Base-by-base conservation (phyloP, 2,329 filamentous ascomycete species). In the Pestalotiopsis sp. region DNA sequence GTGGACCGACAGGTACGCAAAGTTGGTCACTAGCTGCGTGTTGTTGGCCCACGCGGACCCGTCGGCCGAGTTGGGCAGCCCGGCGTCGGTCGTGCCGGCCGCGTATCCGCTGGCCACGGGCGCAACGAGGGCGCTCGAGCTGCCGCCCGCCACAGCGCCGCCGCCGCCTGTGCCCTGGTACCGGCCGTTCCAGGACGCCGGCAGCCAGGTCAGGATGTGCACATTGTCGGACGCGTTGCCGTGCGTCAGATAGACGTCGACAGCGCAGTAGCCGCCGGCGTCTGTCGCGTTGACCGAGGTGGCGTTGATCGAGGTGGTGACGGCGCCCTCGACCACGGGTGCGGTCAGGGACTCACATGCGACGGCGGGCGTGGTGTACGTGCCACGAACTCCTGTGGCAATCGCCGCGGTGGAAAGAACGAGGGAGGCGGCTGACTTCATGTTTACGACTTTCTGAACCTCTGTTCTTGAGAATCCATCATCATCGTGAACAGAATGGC, bases 131-230 rank as follows among this genome's bases (percentile, higher is more conserved):
- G 72, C 68, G 11, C 68, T 72, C 12, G 67, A 65, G 52, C 70
- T 72, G 57, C 66, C 66, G 17, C 77, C 77, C 0, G 78, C 74
- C 3, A 68, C 68, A 41, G 65, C 78, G 2, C 77, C 78, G 3
- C 74, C 75, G 6, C 79, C 79, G 1, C 78, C 78, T n/a, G 77
- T 64, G 11, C 71, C 77, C 38, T 77, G 71, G 4, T 79, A 70
- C 6, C 78, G 72, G 0, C 71, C 72, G 61, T 80, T 80, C 76
- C 77, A 80, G 9, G 45, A 17, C 13, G 49, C 36, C 5, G 66
- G 66, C 14, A 67, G 58, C 23, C 38, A 67, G 3, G 58, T 63
- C 3, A 49, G 11, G 23, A 67, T 63, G 38, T 17, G 27, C 14
- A 67, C 58, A 27, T 62, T 62, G 36, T 67, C 66, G 23, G n/a